phyloP scores from a whole-genome alignment of 768 basidiomycete genomes.

The Heimioporus sp. region DNA sequence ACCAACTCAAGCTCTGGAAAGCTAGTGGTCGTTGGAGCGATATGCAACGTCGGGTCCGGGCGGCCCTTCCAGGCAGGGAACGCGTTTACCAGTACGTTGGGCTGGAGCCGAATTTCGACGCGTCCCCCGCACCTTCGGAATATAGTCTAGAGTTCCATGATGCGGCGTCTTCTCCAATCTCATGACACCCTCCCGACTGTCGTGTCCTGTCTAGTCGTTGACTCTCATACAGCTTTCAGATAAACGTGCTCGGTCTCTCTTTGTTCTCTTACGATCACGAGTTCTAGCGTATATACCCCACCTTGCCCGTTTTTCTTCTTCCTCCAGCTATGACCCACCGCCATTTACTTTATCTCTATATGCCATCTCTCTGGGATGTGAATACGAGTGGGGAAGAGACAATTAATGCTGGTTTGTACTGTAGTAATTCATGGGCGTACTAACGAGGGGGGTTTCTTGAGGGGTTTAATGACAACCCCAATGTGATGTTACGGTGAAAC shows the following conservation, averaged over 20 bases:
- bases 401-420: conserved; percentile 9
- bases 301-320: neutral
- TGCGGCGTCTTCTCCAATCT: neutral
- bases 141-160: neutral
- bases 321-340: conserved; percentile 9
- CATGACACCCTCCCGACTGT: conserved; percentile 13
- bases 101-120: conserved; percentile 1
- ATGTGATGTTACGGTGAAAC: neutral
- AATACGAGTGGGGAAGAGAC: neutral
- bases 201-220: neutral
- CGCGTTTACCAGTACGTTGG: conserved; percentile 34
- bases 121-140: neutral
- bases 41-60: conserved; percentile 29
- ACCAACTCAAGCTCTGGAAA: conserved; percentile 26
- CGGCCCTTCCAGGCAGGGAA: conserved; percentile 25
- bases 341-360: conserved; percentile 17
- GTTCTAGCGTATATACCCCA: conserved; percentile 10
- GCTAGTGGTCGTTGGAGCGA: conserved; percentile 26
- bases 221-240: neutral
- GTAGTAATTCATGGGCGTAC: conserved; percentile 7
- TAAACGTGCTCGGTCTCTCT: neutral
- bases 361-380: conserved; percentile 7
- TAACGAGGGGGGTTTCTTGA: neutral
- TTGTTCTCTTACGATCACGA: conserved; percentile 2
- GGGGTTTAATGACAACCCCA: neutral